Percentiles rank a stretch among this genome's conserved stretches.
Evolutionary conservation across 148 eudicot species (phyloP).

Genomic region (Camellia sinensis): DNA sequence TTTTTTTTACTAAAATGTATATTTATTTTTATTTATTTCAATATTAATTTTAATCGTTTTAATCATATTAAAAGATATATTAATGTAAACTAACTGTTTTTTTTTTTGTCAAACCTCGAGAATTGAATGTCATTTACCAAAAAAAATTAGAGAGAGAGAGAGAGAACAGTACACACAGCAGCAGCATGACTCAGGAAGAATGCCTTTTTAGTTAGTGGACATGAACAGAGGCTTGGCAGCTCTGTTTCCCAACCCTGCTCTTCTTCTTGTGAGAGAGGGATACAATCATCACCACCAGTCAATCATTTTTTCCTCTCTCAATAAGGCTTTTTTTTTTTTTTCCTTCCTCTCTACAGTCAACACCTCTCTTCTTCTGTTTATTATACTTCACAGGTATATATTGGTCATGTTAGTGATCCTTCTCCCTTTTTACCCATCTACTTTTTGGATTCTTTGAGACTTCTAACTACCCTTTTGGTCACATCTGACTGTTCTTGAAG

Average conservation of each 20-base stretch:
- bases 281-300: neutral
- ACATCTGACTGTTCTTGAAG: slow-evolving; percentile 6
- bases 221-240: slow-evolving; percentile 40
- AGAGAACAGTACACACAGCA: neutral
- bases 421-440: slow-evolving; percentile 23
- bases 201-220: slow-evolving; percentile 37
- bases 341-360: slow-evolving; percentile 20
- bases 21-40: too few species aligned
- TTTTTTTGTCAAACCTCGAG: too few species aligned
- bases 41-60: too few species aligned
- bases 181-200: slow-evolving; percentile 35
- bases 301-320: slow-evolving; percentile 15
- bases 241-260: slow-evolving; percentile 35
- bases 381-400: slow-evolving; percentile 19
- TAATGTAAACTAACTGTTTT: too few species aligned
- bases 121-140: neutral
- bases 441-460: slow-evolving; percentile 18
- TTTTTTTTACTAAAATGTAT: too few species aligned
- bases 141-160: slow-evolving; percentile 6
- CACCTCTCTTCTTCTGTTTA: slow-evolving; percentile 28
- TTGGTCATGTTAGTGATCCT: slow-evolving; percentile 14
- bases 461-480: slow-evolving; percentile 21
- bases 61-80: too few species aligned
- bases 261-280: slow-evolving; percentile 12
- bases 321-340: slow-evolving; percentile 40